Evolutionary conservation across 306 rosid genomes (phyloP), one percentile per base, ranked within the genome.

Genomic region (Arachis hypogaea): DNA sequence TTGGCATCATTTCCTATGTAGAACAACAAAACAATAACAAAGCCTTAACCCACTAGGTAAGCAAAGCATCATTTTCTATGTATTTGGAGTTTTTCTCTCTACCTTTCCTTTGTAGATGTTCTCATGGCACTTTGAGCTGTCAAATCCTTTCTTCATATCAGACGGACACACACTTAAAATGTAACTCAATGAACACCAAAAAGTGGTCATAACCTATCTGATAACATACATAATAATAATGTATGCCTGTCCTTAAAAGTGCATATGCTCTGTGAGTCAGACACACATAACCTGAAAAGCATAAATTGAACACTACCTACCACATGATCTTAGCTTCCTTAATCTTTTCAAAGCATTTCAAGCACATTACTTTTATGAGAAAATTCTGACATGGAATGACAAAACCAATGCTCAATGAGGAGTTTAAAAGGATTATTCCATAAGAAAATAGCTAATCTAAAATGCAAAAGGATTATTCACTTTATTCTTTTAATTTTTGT

Each of bases 101-200:
- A 47, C 30, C 55, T 2, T 52, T 14, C 16, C 29, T 2, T n/a
- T 9, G 16, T 52, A 7, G 58, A 7, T n/a, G 58, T 52, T 52
- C 58, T 52, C 58, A 52, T 52, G 49, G 45, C 36, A 30, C 44
- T 59, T 72, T 28, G 51, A 73, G 52, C 68, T 16, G 59, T 52
- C 16, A n/a, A 14, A 7, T 60, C 36, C 4, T 79, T 66, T 33
- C 61, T 62, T 50, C 58, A 14, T 30, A 66, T 79, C 54, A 66
- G 65, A 72, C 38, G 55, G 76, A 68, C 61, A 49, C 9, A 30
- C 61, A 10, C 55, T 73, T 40, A 36, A 36, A 72, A 59, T 5
- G 66, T 73, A 46, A 58, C 38, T 41, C 63, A 47, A 4, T 3
- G 58, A 46, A n/a, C 50, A 38, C 43, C 66, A 51, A 59, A 56